Evolutionary conservation across 345 rosid species (phyloP), one percentile per base, ranked within the genome.

Genomic region (Gossypium anomalum): DNA sequence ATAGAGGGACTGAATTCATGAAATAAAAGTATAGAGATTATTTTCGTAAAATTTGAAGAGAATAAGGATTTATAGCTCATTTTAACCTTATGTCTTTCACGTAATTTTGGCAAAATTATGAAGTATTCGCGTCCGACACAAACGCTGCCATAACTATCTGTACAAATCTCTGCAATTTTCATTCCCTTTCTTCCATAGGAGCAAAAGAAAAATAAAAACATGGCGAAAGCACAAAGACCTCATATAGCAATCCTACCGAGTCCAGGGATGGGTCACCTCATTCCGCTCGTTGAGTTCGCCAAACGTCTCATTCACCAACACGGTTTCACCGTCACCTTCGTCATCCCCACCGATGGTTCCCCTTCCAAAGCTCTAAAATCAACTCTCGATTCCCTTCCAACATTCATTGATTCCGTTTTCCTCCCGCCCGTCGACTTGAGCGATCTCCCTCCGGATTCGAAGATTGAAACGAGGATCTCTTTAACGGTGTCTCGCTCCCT

Each of bases 241-340:
- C 89, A 83, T 71, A 70, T 88, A 15, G 94, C 85, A 20, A 66
- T 89, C 38, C 47, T 86, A 4, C 90, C 91, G n/a, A 78, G 86
- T 45, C 97, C 93, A 0, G 97, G 97, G 47, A 90, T 92, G 91
- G 97, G 96, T 56, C 97, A 92, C 69, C 89, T 90, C 49, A 89
- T 88, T 78, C 94, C 97, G 8, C 86, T 89, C 75, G 61, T 73
- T 16, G 93, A 89, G 83, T 76, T 92, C 34, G 89, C 96, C 41
- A 87, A 89, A 75, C 71, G 81, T 38, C 85, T 92, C 69, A 86
- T 83, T 72, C 77, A 61, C 60, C 63, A 25, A 58, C 88, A 88
- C 82, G 2, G 73, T 51, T 49, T 88, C 80, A 60, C 77, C 65
- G 75, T 87, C 15, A 85, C 90, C 17, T 84, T 92, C 70, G 2